Base-by-base conservation (phyloP, 108 stramenopile genomes). In the Nitzschia palea region DNA sequence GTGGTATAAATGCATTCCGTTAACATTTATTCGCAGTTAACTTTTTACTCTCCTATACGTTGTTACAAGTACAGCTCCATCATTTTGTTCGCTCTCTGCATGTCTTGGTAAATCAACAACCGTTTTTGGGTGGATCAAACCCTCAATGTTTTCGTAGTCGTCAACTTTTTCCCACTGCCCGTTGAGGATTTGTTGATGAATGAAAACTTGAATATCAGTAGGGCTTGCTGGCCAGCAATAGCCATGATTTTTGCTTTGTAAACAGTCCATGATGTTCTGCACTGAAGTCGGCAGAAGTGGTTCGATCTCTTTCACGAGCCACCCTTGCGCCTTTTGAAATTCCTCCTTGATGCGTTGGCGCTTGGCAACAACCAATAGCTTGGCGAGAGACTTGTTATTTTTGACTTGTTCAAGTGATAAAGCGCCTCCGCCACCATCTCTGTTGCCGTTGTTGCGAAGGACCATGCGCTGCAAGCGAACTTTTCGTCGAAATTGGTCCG, bases 361-460 rank as follows among this genome's bases (percentile, higher is more conserved):
- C 68, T 90, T 90, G 15, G 89, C 89, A 47, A 86, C 40, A 2
- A 90, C 83, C 17, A 90, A 65, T 40, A 87, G 50, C 63, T 85
- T 85, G 23, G 74, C 55, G 66, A 90, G 59, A 0, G 69, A 62
- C 57, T 82, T 87, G 69, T 86, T 87, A 2, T 68, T 32, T 2
- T 56, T 51, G n/a, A 90, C 55, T 22, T 33, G 48, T 15, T 83
- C 65, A 23, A 90, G 29, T 20, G 78, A 65, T 47, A 88, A 27
- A 36, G 74, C 66, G 51, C 27, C 51, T 3, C 14, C 5, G 4
- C 6, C 4, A 5, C 18, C 15, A 2, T 44, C 33, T 25, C 23
- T 42, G 10, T 8, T 61, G 12, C 37, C 44, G 29, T 59, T 71
- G n/a, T 52, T 34, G 15, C 15, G 40, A 1, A 60, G 59, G 1